Evolutionary conservation across 345 rosid genomes (phyloP).

Genomic region (Eucalyptus polyanthemos): DNA sequence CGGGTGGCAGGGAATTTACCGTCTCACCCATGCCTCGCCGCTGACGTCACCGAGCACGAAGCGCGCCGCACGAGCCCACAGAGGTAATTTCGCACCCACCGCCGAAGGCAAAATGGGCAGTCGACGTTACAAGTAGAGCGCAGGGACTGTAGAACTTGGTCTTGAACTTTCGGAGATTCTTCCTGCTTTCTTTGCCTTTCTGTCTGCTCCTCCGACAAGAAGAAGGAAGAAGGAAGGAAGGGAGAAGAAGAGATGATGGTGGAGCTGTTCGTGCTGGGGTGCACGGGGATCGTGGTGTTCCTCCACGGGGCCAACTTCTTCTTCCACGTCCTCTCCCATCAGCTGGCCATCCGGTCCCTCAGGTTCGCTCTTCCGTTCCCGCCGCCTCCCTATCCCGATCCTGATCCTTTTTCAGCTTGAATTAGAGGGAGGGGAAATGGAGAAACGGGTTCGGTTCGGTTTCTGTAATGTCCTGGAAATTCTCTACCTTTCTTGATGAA

Average conservation of each 20-base stretch:
- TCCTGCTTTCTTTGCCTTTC: not conserved
- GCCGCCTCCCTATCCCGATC: not conserved
- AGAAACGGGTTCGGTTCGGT: not conserved
- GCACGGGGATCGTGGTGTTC: slow-evolving; percentile 45
- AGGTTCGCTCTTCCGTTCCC: slow-evolving; percentile 9
- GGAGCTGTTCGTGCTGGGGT: slow-evolving; percentile 41
- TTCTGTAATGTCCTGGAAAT: not conserved
- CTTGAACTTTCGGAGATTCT: not conserved
- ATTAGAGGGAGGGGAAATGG: not conserved
- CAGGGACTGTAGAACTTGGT: not conserved
- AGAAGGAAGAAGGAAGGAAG: not conserved
- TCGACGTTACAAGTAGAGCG: not conserved
- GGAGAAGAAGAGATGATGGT: slow-evolving; percentile 12
- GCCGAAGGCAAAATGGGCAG: not conserved
- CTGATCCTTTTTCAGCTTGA: not conserved
- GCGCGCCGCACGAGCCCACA: not conserved
- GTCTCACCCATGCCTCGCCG: not conserved
- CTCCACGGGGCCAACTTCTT: slow-evolving; percentile 58
- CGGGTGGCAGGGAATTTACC: not conserved
- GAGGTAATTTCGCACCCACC: not conserved
- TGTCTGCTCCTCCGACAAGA: not conserved
- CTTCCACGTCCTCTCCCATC: slow-evolving; percentile 43
- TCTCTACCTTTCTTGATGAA: not conserved
- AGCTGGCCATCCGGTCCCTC: slow-evolving; percentile 34
- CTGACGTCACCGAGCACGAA: not conserved